Evolutionary conservation across 768 basidiomycete genomes (phyloP).

Genomic region (Brasilioporus rufonigricans): DNA sequence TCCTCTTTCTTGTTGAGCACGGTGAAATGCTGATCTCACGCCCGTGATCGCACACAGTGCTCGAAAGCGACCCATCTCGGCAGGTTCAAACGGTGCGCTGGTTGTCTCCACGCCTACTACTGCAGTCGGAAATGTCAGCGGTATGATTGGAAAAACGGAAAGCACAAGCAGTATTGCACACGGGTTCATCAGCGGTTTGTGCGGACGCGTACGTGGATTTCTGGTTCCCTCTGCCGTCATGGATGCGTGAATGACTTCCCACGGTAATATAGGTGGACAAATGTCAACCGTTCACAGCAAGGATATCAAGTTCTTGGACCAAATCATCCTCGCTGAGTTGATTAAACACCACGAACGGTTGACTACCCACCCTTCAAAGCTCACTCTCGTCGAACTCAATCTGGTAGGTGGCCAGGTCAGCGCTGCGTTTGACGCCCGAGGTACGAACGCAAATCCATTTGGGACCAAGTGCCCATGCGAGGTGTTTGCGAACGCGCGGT

Average conservation of each 20-base stretch:
- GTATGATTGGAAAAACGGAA: slow-evolving; percentile 27
- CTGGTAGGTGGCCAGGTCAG: slow-evolving; percentile 11
- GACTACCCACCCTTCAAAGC: slow-evolving; percentile 11
- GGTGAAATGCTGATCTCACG: neutral
- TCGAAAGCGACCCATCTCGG: slow-evolving; percentile 14
- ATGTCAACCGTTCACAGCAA: slow-evolving; percentile 25
- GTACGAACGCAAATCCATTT: slow-evolving; percentile 22
- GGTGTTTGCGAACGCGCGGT: slow-evolving; percentile 19
- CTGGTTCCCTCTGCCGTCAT: neutral
- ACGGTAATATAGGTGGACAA: slow-evolving; percentile 13
- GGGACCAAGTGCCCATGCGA: slow-evolving; percentile 26
- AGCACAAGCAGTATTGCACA: slow-evolving; percentile 27
- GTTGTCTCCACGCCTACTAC: slow-evolving; percentile 31
- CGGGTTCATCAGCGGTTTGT: slow-evolving; percentile 19
- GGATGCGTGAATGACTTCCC: neutral
- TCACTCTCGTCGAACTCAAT: slow-evolving; percentile 27
- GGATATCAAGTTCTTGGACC: slow-evolving; percentile 28
- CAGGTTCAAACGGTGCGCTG: slow-evolving; percentile 26
- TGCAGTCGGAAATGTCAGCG: slow-evolving; percentile 28
- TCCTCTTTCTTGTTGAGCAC: neutral
- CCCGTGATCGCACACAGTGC: slow-evolving; percentile 12
- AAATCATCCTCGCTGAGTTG: slow-evolving; percentile 26
- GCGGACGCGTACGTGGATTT: slow-evolving; percentile 14
- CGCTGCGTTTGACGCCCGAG: slow-evolving; percentile 22
- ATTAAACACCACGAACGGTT: slow-evolving; percentile 17